Evolutionary conservation across 192 early-diverging fungal species (phyloP).

Genomic region (Lobosporangium transversale): DNA sequence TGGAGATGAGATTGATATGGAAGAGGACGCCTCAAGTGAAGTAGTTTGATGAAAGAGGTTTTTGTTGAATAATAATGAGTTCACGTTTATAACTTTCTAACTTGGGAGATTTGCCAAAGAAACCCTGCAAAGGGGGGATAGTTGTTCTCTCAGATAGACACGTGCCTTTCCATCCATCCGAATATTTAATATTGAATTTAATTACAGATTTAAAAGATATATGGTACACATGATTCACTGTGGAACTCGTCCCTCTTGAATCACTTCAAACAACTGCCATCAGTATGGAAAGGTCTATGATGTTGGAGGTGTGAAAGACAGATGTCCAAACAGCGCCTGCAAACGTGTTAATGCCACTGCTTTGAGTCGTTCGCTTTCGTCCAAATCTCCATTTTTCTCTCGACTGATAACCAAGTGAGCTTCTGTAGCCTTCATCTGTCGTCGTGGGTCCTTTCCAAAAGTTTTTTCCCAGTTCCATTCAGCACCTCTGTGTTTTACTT

Average conservation of each 20-base stretch:
- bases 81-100: no score
- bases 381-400: background rate
- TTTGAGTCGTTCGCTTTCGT: constrained; percentile 29
- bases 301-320: constrained; percentile 21
- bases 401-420: background rate
- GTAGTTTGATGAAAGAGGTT: constrained; percentile 4
- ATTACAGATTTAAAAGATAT: no score
- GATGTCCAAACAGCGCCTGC: constrained; percentile 41
- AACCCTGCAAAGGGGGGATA: no score
- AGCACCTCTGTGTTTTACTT: constrained; percentile 12
- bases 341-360: constrained; percentile 36
- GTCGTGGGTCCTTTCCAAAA: constrained; percentile 45
- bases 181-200: no score
- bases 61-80: no score
- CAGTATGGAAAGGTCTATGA: no score
- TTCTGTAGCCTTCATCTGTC: constrained; percentile 2
- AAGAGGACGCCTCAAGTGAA: constrained; percentile 21
- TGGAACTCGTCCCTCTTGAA: no score
- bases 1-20: constrained; percentile 40
- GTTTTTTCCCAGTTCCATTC: constrained; percentile 51
- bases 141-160: no score
- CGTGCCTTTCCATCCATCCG: no score
- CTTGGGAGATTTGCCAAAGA: no score
- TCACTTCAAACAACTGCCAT: no score
- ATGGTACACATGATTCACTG: no score